These are phyloP conservation scores for Cornus suecica DNA, from an alignment of 148 eudicot species.

Conservation along the genomic window DNA sequence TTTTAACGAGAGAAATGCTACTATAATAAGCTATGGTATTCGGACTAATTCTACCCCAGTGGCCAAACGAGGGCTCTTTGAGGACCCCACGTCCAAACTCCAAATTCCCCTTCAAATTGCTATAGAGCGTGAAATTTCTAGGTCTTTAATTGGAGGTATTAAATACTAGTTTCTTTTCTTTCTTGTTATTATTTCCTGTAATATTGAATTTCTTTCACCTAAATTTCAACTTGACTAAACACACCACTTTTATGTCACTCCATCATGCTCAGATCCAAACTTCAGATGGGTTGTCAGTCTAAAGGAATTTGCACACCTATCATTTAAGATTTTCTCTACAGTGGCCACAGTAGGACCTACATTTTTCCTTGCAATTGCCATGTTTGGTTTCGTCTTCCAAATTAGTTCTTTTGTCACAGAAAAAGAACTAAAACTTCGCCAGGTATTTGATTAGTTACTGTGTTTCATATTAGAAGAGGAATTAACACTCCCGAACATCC, in stretches of 20 bases:
- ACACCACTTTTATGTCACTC: not conserved
- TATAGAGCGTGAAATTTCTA: slow-evolving; percentile 93
- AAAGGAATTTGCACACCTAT: slow-evolving; percentile 80
- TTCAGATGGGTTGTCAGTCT: slow-evolving; percentile 75
- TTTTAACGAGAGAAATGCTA: slow-evolving; percentile 59
- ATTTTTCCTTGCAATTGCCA: slow-evolving; percentile 72
- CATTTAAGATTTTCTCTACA: slow-evolving; percentile 37
- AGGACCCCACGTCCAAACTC: slow-evolving; percentile 90
- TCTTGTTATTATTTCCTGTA: not conserved
- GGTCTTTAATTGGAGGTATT: slow-evolving; percentile 67
- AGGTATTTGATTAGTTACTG: slow-evolving; percentile 44
- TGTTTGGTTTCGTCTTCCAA: slow-evolving; percentile 83
- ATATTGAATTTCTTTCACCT: not conserved
- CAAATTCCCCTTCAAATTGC: slow-evolving; percentile 96
- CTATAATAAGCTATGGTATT: slow-evolving; percentile 77
- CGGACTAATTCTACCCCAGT: slow-evolving; percentile 87
- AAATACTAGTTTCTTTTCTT: not conserved
- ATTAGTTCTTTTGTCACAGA: slow-evolving; percentile 63
- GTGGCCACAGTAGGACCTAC: slow-evolving; percentile 53
- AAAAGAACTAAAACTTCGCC: slow-evolving; percentile 86
- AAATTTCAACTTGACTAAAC: not conserved
- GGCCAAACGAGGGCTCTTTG: slow-evolving; percentile 52
- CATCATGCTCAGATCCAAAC: slow-evolving; percentile 43
- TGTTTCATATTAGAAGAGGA: slow-evolving; percentile 1
- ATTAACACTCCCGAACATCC: not conserved